Base-by-base conservation (phyloP, 768 basidiomycete species). In the Suillus lakei region DNA sequence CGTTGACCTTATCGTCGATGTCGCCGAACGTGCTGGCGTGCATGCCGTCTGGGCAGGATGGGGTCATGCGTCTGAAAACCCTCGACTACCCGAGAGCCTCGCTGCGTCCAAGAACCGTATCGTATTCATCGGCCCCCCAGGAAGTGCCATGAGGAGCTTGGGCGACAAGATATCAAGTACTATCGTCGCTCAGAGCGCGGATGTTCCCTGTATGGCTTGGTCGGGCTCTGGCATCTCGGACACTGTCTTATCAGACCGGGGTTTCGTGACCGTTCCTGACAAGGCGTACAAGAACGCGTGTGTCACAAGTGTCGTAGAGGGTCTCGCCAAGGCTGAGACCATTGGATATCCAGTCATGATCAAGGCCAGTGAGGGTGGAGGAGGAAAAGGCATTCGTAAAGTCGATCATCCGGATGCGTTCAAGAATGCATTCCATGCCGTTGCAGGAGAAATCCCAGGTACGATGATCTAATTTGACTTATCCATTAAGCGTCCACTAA, bases 31-130 rank as follows among this genome's bases (percentile, higher is more conserved):
- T 69, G 86, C 95, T 26, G 98, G 96, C 38, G 98, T 99, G 1
- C 98, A 99, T 74, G 98, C 98, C 51, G 98, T 99, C 30, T 99
- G 98, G 98, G 98, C 98, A 41, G 98, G 98, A 64, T 99, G 98
- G 98, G 98, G 98, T 59, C 98, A 99, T 78, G 98, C 98, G 32
- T 99, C 98, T 3, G 98, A 99, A 79, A 99, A 99, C 78, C 98
- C 98, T 1, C 90, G 96, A 62, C 81, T 99, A 26, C 98, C 98
- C 1, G 98, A 99, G 77, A 92, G 91, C 66, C 87, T 99, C 48
- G 88, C 92, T 38, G 91, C 95, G 4, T 94, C 90, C 78, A 94
- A 93, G 78, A 86, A 96, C 82, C 97, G 95, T 80, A 96, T 99
- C 75, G 92, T 99, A 65, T 99, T 99, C 83, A 99, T 99, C 74